Evolutionary conservation across 2,329 filamentous ascomycete species (phyloP).

Genomic region (Fusarium dlaminii): DNA sequence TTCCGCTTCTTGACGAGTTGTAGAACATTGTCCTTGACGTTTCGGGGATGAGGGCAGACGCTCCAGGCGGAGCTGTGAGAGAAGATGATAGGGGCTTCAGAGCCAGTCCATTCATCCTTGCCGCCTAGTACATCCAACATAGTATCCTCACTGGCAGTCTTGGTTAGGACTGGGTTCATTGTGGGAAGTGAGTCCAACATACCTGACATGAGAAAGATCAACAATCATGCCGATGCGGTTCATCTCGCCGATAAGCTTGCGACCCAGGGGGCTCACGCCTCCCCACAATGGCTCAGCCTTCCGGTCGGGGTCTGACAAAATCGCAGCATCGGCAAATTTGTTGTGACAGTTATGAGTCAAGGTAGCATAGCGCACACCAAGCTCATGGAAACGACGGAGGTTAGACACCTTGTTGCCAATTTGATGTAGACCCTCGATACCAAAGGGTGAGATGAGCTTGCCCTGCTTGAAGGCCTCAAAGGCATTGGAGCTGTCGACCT

Average conservation of each 20-base stretch:
- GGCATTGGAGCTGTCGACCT: constrained; percentile 68
- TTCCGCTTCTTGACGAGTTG: constrained; percentile 76
- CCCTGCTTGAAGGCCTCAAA: constrained; percentile 67
- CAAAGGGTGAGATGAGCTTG: constrained; percentile 79
- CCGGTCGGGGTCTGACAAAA: constrained; percentile 63
- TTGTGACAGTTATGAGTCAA: constrained; percentile 96
- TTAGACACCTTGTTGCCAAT: constrained; percentile 86
- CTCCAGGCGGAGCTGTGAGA: constrained; percentile 85
- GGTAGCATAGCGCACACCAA: constrained; percentile 89
- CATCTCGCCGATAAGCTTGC: constrained; percentile 82
- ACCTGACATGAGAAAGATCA: constrained; percentile 78
- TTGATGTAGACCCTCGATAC: constrained; percentile 90
- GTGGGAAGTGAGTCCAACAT: neutral
- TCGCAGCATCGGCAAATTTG: constrained; percentile 84
- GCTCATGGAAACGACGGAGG: constrained; percentile 76
- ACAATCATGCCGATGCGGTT: constrained; percentile 95
- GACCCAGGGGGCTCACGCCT: constrained; percentile 78
- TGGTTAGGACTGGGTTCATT: neutral
- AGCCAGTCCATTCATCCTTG: constrained; percentile 72
- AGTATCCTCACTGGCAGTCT: constrained; percentile 70
- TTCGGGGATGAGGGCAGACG: constrained; percentile 87
- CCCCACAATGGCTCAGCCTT: constrained; percentile 69
- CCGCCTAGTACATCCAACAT: constrained; percentile 84
- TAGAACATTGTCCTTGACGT: constrained; percentile 87
- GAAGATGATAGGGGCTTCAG: constrained; percentile 85